Percentiles rank a stretch among this genome's conserved stretches.
Evolutionary conservation across 2,329 filamentous ascomycete species (phyloP).

Genomic region (Calonectria pseudoreteaudii): DNA sequence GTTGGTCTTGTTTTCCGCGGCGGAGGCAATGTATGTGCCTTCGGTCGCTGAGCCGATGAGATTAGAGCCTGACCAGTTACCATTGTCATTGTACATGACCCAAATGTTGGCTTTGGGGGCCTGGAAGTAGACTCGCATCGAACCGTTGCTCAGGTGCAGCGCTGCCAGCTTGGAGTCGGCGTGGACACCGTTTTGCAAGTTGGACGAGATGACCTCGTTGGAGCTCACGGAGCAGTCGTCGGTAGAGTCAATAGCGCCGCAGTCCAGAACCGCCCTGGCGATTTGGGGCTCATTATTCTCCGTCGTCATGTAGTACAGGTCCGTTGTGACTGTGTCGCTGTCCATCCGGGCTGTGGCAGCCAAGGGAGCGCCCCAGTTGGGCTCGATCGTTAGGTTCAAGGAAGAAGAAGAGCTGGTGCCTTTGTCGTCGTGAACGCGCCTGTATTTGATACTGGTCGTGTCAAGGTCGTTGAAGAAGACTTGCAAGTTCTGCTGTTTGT

Average conservation of each 20-base stretch:
- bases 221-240: constrained; percentile 25
- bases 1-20: constrained; percentile 16
- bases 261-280: constrained; percentile 27
- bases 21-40: constrained; percentile 28
- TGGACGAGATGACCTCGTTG: constrained; percentile 32
- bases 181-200: constrained; percentile 26
- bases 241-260: constrained; percentile 21
- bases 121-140: constrained; percentile 33
- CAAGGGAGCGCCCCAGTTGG: constrained; percentile 33
- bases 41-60: constrained; percentile 10
- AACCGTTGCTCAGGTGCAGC: constrained; percentile 21
- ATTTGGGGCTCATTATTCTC: constrained; percentile 25
- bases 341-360: constrained; percentile 24
- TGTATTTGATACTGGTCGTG: constrained; percentile 30
- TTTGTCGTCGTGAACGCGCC: constrained; percentile 21
- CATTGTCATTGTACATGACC: constrained; percentile 21
- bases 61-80: constrained; percentile 18
- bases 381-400: constrained; percentile 30
- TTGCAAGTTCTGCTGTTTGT: constrained; percentile 27
- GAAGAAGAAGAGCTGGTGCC: constrained; percentile 21
- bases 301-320: constrained; percentile 34
- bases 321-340: constrained; percentile 15
- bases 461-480: constrained; percentile 39
- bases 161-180: constrained; percentile 31
- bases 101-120: constrained; percentile 26